A percentile compares a stretch with the other conserved stretches of the same genome.
These are phyloP conservation scores for Mycena filopes DNA, from an alignment of 768 basidiomycete genomes.

Conservation along the genomic window DNA sequence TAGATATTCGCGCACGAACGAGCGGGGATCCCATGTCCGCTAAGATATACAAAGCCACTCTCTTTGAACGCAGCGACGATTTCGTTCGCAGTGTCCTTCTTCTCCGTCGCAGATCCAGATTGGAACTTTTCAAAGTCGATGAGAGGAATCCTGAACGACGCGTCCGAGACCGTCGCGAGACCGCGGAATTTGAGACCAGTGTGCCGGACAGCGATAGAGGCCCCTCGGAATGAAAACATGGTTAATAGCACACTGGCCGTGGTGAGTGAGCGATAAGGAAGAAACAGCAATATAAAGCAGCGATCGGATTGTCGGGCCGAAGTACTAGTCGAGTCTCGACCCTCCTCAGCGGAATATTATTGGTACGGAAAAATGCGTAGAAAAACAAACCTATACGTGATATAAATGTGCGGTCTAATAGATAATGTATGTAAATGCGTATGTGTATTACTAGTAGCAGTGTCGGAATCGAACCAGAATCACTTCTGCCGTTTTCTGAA, in stretches of 20 bases:
- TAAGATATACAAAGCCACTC: constrained; percentile 84
- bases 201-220: constrained; percentile 34
- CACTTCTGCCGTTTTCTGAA: constrained; percentile 67
- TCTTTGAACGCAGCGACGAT: constrained; percentile 84
- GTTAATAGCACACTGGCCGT: too few relatives aligned
- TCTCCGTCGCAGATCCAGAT: constrained; percentile 61
- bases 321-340: too few relatives aligned
- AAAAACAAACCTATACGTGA: constrained; percentile 28
- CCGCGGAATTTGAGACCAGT: constrained; percentile 37
- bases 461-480: constrained; percentile 24
- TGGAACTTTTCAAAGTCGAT: constrained; percentile 82
- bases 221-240: constrained; percentile 42
- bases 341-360: too few relatives aligned
- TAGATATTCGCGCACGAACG: constrained; percentile 44
- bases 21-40: constrained; percentile 74
- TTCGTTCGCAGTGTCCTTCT: constrained; percentile 69
- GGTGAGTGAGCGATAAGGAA: too few relatives aligned
- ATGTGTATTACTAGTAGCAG: constrained; percentile 27
- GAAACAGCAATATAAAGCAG: too few relatives aligned
- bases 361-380: constrained; percentile 17
- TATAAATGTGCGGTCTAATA: constrained; percentile 12
- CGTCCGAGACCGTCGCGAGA: constrained; percentile 41
- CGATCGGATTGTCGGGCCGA: too few relatives aligned
- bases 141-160: constrained; percentile 72
- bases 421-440: constrained; percentile 29